Base-by-base conservation (phyloP, 2,329 filamentous ascomycete species). In the Gaeumannomyces tritici region DNA sequence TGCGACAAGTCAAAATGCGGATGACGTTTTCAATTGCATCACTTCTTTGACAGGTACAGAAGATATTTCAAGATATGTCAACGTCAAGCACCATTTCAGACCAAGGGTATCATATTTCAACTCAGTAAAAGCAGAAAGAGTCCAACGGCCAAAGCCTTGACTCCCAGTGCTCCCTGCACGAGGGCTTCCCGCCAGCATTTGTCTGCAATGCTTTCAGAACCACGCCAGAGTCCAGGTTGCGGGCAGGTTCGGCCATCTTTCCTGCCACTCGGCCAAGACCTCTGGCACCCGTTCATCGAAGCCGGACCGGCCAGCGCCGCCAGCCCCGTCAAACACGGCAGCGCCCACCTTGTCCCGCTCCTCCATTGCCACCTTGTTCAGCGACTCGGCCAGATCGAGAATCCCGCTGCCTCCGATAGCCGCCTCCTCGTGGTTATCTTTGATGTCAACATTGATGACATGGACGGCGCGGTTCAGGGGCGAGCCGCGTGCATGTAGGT, bases 381-480 rank as follows among this genome's bases (percentile, higher is more conserved):
- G 77, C 35, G 86, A 86, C 70, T 93, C 85, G 0, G 95, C 95
- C 47, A 99, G 81, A 71, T 99, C 95, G 51, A 98, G 81, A 64
- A 99, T 99, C 57, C 91, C 95, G 67, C 89, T 86, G 1, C 95
- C 95, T 12, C 95, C 95, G 2, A 97, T 84, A 27, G 93, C 81
- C 0, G 95, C 95, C 75, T 99, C 95, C 73, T 99, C 93, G 71
- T 98, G 95, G 71, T 98, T 99, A 76, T 99, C 95, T 74, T 90
- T 93, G 71, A 99, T 99, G 73, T 99, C 95, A 62, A 99, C 89
- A 70, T 99, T 99, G 80, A 99, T 96, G 63, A 99, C 91, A 72
- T 99, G 95, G 0, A 99, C 95, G 0, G 95, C 93, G 2, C 91
- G 82, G 74, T 99, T 99, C 63, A 99, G 80, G 4, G 90, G 89